Evolutionary conservation across 305 asterid species (phyloP).

Genomic region (Caryopteris hybrid): DNA sequence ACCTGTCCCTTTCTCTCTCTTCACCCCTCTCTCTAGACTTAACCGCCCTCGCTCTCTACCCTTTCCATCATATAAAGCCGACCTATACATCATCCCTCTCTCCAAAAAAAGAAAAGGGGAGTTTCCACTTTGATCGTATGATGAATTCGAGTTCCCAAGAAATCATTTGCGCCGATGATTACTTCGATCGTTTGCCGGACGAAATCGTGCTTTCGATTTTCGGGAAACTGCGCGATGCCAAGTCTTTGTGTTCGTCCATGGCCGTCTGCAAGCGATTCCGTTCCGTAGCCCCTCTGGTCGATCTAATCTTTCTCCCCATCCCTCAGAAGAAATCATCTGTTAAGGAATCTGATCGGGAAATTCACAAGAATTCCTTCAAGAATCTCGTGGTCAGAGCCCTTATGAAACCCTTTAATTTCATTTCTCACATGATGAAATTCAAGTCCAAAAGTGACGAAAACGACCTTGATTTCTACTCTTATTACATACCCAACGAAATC

Average conservation of each 20-base stretch:
- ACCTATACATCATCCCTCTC: too few species aligned
- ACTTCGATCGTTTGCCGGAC: conserved; percentile 53
- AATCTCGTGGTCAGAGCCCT: conserved; percentile 21
- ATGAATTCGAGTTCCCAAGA: too few species aligned
- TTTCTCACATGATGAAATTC: conserved; percentile 31
- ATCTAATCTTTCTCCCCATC: conserved; percentile 31
- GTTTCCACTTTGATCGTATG: too few species aligned
- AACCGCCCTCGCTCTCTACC: conserved; percentile 20
- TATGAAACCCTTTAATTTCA: conserved; percentile 34
- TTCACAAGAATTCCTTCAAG: conserved; percentile 21
- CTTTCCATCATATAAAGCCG: too few species aligned
- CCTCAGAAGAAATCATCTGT: conserved; percentile 20
- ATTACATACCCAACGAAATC: conserved; percentile 28
- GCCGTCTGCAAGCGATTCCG: conserved; percentile 51
- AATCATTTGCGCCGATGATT: conserved; percentile 11
- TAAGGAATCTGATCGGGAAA: conserved; percentile 11
- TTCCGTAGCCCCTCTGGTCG: conserved; percentile 42
- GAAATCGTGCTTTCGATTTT: conserved; percentile 43
- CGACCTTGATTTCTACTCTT: conserved; percentile 28
- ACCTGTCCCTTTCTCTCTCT: neutral
- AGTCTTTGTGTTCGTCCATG: conserved; percentile 47
- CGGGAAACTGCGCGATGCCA: conserved; percentile 49
- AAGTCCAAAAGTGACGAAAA: conserved; percentile 31
- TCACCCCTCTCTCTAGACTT: conserved; percentile 11
- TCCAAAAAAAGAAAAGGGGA: too few species aligned